Conservation (phyloP, 1,139 yeast species). For the Debaryomyces robertsiae region DNA sequence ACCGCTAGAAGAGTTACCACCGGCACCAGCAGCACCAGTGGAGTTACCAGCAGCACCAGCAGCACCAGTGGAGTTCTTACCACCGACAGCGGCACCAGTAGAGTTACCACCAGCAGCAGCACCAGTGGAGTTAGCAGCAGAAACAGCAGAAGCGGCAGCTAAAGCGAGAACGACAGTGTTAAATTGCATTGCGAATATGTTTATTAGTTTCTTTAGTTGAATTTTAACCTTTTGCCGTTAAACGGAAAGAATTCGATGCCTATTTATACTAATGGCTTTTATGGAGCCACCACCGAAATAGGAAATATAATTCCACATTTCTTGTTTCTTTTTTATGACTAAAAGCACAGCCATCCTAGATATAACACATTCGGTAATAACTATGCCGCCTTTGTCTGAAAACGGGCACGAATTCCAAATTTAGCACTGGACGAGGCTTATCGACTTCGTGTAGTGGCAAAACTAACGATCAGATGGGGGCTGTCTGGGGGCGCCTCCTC, state of each 20-base stretch:
- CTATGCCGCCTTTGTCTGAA: constrained; percentile 6
- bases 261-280: constrained; percentile 5
- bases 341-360: constrained; percentile 9
- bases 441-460: too few relatives aligned
- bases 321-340: constrained; percentile 2
- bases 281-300: constrained; percentile 1
- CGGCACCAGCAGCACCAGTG: constrained; percentile 31
- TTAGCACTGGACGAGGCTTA: too few relatives aligned
- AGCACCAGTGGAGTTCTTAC: constrained; percentile 6
- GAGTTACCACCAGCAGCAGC: constrained; percentile 11
- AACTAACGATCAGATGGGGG: too few relatives aligned
- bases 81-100: constrained; percentile 11
- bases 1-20: constrained; percentile 27
- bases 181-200: constrained; percentile 15
- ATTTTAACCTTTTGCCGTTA: not conserved
- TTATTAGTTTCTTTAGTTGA: constrained; percentile 6
- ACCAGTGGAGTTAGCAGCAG: constrained; percentile 13
- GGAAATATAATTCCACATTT: constrained; percentile 5
- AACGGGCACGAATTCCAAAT: not conserved
- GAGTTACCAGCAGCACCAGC: constrained; percentile 7
- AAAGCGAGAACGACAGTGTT: constrained; percentile 14
- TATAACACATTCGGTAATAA: not conserved
- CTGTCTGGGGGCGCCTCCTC: too few relatives aligned
- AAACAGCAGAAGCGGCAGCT: constrained; percentile 13
- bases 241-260: not conserved